Evolutionary conservation across 2,329 filamentous ascomycete genomes (phyloP).

Genomic region (Coniochaeta ligniaria): DNA sequence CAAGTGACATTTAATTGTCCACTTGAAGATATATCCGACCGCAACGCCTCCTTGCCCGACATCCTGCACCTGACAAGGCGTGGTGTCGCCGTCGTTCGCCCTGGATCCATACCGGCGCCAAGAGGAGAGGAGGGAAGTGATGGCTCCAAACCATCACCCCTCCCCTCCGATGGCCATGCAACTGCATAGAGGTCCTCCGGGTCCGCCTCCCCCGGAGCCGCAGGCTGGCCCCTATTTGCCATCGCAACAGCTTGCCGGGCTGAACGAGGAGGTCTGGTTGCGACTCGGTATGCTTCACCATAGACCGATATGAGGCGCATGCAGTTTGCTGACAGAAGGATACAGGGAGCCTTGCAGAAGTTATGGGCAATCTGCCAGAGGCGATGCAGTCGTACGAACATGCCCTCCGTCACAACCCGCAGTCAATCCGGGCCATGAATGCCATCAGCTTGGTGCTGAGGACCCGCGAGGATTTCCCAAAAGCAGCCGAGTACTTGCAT

Average conservation of each 20-base stretch:
- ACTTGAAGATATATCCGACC: background rate
- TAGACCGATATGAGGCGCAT: constrained; percentile 8
- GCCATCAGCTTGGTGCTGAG: constrained; percentile 88
- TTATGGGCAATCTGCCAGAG: constrained; percentile 81
- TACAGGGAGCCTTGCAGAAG: constrained; percentile 75
- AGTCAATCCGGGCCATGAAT: constrained; percentile 87
- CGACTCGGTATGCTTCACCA: constrained; percentile 66
- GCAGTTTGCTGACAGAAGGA: constrained; percentile 19
- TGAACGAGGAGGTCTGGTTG: constrained; percentile 88
- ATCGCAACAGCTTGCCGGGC: constrained; percentile 65
- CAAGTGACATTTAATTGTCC: background rate
- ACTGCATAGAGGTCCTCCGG: constrained; percentile 55
- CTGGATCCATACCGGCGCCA: constrained; percentile 3
- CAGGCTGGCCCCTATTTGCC: constrained; percentile 54
- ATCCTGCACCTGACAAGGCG: background rate
- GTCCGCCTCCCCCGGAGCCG: constrained; percentile 50
- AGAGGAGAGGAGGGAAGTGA: constrained; percentile 2
- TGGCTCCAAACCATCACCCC: constrained; percentile 60
- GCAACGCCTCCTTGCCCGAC: background rate
- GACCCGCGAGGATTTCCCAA: constrained; percentile 86
- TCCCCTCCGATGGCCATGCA: constrained; percentile 73
- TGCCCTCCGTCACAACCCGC: constrained; percentile 78
- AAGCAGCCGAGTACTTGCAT: constrained; percentile 88
- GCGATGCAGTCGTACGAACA: constrained; percentile 88
- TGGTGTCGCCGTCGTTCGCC: background rate